A percentile compares a stretch with the other conserved stretches of the same genome.
Evolutionary conservation across 108 stramenopile genomes (phyloP).

Genomic region (Pseudonitzschia multiseries): DNA sequence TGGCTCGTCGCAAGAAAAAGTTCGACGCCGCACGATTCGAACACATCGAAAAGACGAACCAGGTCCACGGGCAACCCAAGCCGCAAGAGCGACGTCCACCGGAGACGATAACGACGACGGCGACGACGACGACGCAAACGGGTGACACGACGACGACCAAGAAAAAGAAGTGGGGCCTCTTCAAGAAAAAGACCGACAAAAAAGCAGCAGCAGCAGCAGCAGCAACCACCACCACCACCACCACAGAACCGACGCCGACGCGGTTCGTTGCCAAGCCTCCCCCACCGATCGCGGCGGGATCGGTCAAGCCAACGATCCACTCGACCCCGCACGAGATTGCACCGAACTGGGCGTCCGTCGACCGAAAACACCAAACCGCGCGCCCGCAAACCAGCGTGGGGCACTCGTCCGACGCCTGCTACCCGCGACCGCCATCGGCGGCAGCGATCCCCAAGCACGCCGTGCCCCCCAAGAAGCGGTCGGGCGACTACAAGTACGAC

Average conservation of each 20-base stretch:
- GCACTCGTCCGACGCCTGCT: constrained; percentile 9
- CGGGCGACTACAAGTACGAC: too few species aligned
- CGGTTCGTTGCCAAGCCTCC: background rate
- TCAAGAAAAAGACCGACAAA: background rate
- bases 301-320: background rate
- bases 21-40: constrained; percentile 28
- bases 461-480: background rate
- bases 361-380: background rate
- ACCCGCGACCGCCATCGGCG: background rate
- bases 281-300: constrained; percentile 1
- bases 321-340: background rate
- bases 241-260: too few species aligned
- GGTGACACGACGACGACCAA: too few species aligned
- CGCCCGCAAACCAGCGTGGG: background rate
- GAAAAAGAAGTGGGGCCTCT: constrained; percentile 5
- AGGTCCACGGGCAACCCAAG: background rate
- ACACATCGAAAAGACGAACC: constrained; percentile 31
- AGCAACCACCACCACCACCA: too few species aligned
- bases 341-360: background rate
- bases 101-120: too few species aligned
- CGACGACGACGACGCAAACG: too few species aligned
- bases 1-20: constrained; percentile 32
- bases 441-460: background rate
- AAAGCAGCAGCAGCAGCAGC: background rate
- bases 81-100: background rate